A percentile compares a stretch with the other conserved stretches of the same genome.
These are phyloP conservation scores for Verticillium tricorpus DNA, from an alignment of 2,329 filamentous ascomycete genomes.

Conservation along the genomic window DNA sequence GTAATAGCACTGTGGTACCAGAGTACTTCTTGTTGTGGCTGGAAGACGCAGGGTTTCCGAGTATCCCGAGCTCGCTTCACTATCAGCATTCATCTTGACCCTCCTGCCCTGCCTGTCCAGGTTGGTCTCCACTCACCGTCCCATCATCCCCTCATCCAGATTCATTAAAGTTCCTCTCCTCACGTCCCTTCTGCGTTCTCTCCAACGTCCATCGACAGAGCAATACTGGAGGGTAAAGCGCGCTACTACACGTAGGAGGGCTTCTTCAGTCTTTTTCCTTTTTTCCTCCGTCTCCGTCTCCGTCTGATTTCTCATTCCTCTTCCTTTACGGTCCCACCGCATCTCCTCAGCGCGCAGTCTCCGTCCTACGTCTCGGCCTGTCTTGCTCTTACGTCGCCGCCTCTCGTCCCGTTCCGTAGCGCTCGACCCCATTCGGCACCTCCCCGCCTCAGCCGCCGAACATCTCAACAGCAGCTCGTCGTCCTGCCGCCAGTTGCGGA, in stretches of 20 bases:
- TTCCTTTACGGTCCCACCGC: constrained; percentile 2
- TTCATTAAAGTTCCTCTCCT: constrained; percentile 1
- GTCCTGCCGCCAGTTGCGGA: not conserved
- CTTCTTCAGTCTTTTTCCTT: constrained; percentile 7
- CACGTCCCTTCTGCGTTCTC: not conserved
- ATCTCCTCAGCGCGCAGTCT: not conserved
- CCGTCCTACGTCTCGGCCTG: not conserved
- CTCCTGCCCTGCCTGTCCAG: not conserved
- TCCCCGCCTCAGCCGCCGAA: not conserved
- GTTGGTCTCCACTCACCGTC: not conserved
- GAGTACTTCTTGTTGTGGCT: not conserved
- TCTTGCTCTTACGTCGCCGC: not conserved
- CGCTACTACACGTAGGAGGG: not conserved
- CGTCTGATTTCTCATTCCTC: constrained; percentile 16
- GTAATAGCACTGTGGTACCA: not conserved
- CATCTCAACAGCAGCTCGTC: not conserved
- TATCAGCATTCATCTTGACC: not conserved
- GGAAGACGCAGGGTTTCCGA: not conserved
- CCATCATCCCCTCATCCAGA: not conserved
- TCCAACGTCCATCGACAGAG: not conserved
- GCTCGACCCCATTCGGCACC: not conserved
- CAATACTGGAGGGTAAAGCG: not conserved
- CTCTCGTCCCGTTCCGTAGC: not conserved
- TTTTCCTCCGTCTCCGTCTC: constrained; percentile 15
- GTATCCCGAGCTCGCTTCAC: not conserved